These are phyloP conservation scores for Rutstroemia sp. DNA, from an alignment of 2,329 filamentous ascomycete species.

Conservation along the genomic window DNA sequence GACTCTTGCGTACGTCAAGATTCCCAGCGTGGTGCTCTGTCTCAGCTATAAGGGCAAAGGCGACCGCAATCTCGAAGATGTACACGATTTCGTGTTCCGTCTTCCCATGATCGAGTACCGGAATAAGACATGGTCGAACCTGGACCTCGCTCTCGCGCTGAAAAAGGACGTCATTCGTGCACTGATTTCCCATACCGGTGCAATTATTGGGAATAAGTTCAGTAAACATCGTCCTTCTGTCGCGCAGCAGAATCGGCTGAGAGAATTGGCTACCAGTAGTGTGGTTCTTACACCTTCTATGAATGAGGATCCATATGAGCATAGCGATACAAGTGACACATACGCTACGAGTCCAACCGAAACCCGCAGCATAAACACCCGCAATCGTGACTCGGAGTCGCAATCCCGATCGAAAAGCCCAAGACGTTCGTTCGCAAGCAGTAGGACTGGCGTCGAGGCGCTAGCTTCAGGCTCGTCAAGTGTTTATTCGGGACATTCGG, in stretches of 20 bases:
- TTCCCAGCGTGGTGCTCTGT: conserved; percentile 91
- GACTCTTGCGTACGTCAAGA: conserved; percentile 92
- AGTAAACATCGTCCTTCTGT: conserved; percentile 77
- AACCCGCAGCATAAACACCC: conserved; percentile 17
- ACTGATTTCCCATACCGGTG: conserved; percentile 88
- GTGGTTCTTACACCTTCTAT: conserved; percentile 25
- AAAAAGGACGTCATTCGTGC: conserved; percentile 94
- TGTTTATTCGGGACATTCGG: conserved; percentile 18
- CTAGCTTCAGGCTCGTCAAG: conserved; percentile 26
- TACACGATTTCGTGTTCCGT: conserved; percentile 95
- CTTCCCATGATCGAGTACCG: conserved; percentile 91
- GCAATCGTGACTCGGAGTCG: conserved; percentile 11
- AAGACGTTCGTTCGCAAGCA: conserved; percentile 26
- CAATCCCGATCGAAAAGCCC: conserved; percentile 25
- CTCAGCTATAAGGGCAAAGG: conserved; percentile 95
- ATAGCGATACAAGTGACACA: conserved; percentile 26
- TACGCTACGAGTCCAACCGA: conserved; percentile 22
- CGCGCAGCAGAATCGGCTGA: conserved; percentile 68
- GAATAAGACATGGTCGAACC: conserved; percentile 98
- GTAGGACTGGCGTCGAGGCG: conserved; percentile 18
- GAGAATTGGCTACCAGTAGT: conserved; percentile 71
- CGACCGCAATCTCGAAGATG: conserved; percentile 90
- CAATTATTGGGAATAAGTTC: conserved; percentile 97
- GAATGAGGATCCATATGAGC: conserved; percentile 26
- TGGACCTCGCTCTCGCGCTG: conserved; percentile 84